Conservation (phyloP, 1,139 yeast species). For the Diutina mesorugosa region DNA sequence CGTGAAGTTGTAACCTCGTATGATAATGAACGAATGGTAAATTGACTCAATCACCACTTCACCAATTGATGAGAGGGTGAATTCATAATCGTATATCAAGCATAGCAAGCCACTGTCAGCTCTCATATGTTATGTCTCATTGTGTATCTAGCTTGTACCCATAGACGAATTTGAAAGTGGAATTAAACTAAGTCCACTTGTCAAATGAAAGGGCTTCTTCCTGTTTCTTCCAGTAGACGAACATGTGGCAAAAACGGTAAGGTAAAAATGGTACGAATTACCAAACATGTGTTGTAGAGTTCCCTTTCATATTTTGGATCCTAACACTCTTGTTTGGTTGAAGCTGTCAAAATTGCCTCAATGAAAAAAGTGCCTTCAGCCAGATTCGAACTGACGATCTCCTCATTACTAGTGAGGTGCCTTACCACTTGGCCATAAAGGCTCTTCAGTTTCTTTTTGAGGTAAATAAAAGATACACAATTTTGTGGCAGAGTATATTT, state of each 20-base stretch:
- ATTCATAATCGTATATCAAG: too few species aligned
- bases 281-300: too few species aligned
- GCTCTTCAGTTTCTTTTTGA: background rate
- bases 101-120: too few species aligned
- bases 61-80: background rate
- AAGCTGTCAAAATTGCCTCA: too few species aligned
- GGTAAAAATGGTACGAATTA: background rate
- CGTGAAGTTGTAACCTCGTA: background rate
- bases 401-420: slow-evolving; percentile 89
- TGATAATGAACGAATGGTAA: background rate
- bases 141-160: background rate
- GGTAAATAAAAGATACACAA: too few species aligned
- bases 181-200: background rate
- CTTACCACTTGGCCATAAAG: slow-evolving; percentile 64
- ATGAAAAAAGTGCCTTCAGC: slow-evolving; percentile 41
- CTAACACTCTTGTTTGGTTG: too few species aligned
- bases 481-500: too few species aligned
- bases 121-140: too few species aligned
- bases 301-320: too few species aligned
- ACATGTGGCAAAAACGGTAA: background rate
- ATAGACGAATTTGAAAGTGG: too few species aligned
- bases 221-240: background rate
- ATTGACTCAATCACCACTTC: background rate
- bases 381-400: slow-evolving; percentile 85
- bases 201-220: background rate